Evolutionary conservation across 2,329 filamentous ascomycete genomes (phyloP).

Genomic region (Penicillium palitans): DNA sequence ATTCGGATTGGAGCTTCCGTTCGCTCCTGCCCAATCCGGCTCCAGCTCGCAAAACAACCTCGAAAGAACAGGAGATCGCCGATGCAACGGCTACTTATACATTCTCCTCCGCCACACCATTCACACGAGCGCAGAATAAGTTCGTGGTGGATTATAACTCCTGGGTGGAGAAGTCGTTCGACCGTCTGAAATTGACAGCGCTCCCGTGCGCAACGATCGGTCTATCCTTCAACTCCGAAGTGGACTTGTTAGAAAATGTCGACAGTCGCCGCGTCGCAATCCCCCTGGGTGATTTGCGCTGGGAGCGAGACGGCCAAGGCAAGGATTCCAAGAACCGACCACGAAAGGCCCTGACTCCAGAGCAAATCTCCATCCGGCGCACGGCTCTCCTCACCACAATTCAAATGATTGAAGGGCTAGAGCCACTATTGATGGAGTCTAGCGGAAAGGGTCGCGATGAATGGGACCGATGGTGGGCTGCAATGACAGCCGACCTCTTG

Average conservation of each 20-base stretch:
- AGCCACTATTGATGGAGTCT: conserved; percentile 76
- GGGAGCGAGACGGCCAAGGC: conserved; percentile 69
- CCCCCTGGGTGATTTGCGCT: conserved; percentile 78
- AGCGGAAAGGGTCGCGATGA: conserved; percentile 88
- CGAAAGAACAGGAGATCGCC: conserved; percentile 64
- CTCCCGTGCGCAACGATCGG: conserved; percentile 77
- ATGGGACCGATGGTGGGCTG: conserved; percentile 86
- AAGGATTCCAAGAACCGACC: conserved; percentile 31
- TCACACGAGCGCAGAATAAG: conserved; percentile 76
- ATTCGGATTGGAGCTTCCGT: conserved; percentile 79
- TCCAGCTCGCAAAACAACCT: conserved; percentile 56
- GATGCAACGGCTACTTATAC: conserved; percentile 75
- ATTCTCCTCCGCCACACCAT: conserved; percentile 78
- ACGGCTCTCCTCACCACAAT: conserved; percentile 81
- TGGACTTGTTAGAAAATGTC: conserved; percentile 67
- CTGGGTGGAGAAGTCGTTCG: conserved; percentile 76
- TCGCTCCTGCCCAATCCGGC: conserved; percentile 78
- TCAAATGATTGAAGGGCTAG: conserved; percentile 80
- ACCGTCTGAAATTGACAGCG: conserved; percentile 66
- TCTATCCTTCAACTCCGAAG: conserved; percentile 77
- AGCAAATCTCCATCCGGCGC: conserved; percentile 71
- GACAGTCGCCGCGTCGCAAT: conserved; percentile 79
- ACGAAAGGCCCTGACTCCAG: conserved; percentile 59
- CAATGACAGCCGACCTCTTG: conserved; percentile 81
- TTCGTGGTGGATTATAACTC: conserved; percentile 80